phyloP scores from a whole-genome alignment of 768 basidiomycete species.

The Tylopilus vinaceipallidus region DNA sequence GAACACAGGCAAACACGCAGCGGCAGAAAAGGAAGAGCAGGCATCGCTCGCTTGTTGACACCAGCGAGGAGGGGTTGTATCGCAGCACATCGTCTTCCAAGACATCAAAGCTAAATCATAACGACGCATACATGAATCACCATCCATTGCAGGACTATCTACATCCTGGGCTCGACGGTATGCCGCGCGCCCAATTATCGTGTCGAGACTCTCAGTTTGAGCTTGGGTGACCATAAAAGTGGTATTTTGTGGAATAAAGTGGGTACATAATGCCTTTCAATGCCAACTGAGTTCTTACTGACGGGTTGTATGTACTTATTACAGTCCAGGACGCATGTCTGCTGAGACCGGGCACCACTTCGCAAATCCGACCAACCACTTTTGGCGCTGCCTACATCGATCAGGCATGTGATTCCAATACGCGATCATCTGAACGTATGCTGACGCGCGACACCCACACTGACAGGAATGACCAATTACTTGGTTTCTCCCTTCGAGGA shows the following conservation, averaged over 20 bases:
- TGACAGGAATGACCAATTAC: conserved; percentile 54
- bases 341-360: conserved; percentile 76
- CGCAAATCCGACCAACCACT: conserved; percentile 77
- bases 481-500: conserved; percentile 59
- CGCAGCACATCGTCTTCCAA: conserved; percentile 9
- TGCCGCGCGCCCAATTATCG: conserved; percentile 9
- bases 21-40: neutral
- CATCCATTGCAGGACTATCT: conserved; percentile 52
- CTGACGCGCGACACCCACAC: neutral
- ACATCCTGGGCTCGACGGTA: conserved; percentile 55
- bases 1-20: neutral
- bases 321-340: conserved; percentile 67
- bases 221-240: conserved; percentile 41
- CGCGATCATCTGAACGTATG: neutral
- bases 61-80: neutral
- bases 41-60: neutral
- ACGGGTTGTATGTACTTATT: neutral
- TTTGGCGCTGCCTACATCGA: conserved; percentile 70
- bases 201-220: neutral
- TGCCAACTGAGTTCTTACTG: neutral
- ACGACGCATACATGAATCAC: conserved; percentile 53
- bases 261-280: conserved; percentile 8
- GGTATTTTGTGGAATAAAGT: conserved; percentile 88
- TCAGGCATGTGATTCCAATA: conserved; percentile 49
- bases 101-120: conserved; percentile 43